Conservation (phyloP, 345 rosid genomes). For the Rhizophora mangle region DNA sequence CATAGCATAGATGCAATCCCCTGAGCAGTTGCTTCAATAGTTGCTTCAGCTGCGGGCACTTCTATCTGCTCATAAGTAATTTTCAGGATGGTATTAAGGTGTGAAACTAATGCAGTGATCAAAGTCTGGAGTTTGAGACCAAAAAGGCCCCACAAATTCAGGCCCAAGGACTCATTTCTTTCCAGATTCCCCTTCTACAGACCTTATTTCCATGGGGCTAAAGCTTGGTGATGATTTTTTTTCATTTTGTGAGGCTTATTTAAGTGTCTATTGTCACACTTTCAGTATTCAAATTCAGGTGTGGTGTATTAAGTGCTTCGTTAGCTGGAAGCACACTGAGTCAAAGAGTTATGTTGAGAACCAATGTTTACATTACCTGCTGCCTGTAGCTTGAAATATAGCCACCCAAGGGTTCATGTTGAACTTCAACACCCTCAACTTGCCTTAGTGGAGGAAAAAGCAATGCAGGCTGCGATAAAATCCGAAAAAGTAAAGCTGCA, state of each 20-base stretch:
- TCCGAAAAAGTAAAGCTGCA: conserved; percentile 91
- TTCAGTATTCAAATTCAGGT: not conserved
- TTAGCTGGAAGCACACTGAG: conserved; percentile 5
- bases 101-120: conserved; percentile 1
- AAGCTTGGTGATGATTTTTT: too few species aligned
- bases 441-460: conserved; percentile 91
- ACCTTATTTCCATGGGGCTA: too few species aligned
- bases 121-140: not conserved
- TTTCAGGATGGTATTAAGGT: conserved; percentile 21
- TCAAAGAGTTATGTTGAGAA: conserved; percentile 1
- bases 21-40: conserved; percentile 99
- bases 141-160: not conserved
- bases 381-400: conserved; percentile 72
- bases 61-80: conserved; percentile 58
- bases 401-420: conserved; percentile 67
- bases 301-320: not conserved
- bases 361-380: conserved; percentile 51
- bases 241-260: too few species aligned
- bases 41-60: conserved; percentile 94
- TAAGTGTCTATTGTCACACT: not conserved
- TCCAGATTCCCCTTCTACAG: conserved; percentile 3
- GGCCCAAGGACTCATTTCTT: not conserved
- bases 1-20: conserved; percentile 99
- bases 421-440: conserved; percentile 86
- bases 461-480: conserved; percentile 91